These are phyloP conservation scores for Schizophyllum amplum DNA, from an alignment of 1,284 basidiomycete species.

Conservation along the genomic window DNA sequence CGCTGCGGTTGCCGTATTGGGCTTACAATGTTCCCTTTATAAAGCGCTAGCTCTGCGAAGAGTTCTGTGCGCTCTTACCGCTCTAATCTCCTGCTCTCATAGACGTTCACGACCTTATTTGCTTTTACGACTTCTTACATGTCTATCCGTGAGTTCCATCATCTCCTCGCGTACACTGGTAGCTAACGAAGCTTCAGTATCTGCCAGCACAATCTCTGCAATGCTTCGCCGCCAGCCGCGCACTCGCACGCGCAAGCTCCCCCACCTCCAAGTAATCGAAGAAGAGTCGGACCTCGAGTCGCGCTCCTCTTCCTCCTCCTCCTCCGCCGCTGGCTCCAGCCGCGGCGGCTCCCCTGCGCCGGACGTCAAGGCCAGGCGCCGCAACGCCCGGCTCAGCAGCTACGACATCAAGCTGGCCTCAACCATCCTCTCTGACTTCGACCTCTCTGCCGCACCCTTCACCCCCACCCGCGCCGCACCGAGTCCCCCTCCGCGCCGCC, in stretches of 20 bases:
- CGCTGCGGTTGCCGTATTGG: neutral
- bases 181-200: neutral
- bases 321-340: neutral
- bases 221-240: neutral
- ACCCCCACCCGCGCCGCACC: constrained; percentile 14
- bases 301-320: neutral
- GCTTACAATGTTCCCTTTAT: neutral
- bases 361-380: neutral
- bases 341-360: neutral
- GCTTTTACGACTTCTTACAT: neutral
- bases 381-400: neutral
- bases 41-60: neutral
- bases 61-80: neutral
- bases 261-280: neutral
- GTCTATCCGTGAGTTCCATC: neutral
- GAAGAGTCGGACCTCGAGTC: neutral
- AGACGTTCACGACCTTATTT: neutral
- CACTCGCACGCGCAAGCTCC: neutral
- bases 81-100: neutral
- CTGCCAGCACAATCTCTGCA: neutral
- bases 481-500: constrained; percentile 23
- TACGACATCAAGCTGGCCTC: constrained; percentile 10
- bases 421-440: constrained; percentile 1
- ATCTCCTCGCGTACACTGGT: neutral
- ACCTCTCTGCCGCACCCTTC: constrained; percentile 1